Conservation (phyloP, 192 early-diverging fungal genomes). For the Funneliformis mosseae region DNA sequence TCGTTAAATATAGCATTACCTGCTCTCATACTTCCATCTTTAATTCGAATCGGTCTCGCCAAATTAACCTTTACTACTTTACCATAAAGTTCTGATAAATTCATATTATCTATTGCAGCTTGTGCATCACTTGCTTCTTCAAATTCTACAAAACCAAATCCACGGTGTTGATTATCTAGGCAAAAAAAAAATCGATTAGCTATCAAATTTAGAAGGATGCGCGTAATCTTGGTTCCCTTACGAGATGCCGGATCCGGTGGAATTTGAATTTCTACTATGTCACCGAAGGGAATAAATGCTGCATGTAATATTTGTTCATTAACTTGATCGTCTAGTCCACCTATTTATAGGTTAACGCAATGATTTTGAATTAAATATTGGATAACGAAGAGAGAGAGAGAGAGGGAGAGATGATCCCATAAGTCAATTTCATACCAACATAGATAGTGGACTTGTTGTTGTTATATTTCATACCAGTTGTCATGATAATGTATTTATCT, state of each 20-base stretch:
- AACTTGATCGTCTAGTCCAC: conserved; percentile 82
- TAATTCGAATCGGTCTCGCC: conserved; percentile 67
- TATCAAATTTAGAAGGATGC: too few relatives aligned
- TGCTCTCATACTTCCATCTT: conserved; percentile 44
- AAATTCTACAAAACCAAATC: conserved; percentile 96
- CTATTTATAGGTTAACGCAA: conserved; percentile 35
- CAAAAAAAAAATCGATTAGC: not conserved
- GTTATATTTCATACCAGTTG: conserved; percentile 21
- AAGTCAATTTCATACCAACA: conserved; percentile 41
- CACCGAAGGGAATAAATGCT: conserved; percentile 96
- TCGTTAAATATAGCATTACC: conserved; percentile 34
- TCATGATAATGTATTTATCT: too few relatives aligned
- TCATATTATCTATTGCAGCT: conserved; percentile 96
- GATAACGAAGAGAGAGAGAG: not conserved
- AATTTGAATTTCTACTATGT: conserved; percentile 85
- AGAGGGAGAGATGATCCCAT: not conserved
- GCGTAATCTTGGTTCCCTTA: conserved; percentile 37
- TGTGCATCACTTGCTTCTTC: conserved; percentile 79
- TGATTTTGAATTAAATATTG: not conserved
- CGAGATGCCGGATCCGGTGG: conserved; percentile 80
- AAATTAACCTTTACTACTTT: conserved; percentile 86
- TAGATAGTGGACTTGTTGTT: conserved; percentile 49
- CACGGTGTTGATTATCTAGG: conserved; percentile 75
- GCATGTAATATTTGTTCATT: conserved; percentile 77
- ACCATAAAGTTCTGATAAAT: conserved; percentile 85